phyloP scores from a whole-genome alignment of 768 basidiomycete species.

The Suillus cothurnatus region DNA sequence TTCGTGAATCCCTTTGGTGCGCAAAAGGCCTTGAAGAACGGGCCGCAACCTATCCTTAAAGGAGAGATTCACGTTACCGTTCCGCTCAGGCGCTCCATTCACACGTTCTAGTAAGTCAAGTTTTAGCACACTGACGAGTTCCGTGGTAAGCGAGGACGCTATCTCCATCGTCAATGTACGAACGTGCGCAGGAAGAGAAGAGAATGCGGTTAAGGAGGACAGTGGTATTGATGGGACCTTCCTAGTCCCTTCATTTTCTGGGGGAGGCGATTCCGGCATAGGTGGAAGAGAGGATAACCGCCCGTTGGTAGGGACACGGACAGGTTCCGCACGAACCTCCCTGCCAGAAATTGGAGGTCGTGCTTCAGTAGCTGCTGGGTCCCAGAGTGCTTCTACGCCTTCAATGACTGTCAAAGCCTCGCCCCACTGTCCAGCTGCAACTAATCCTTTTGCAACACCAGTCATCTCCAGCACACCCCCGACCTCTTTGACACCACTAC shows the following conservation, averaged over 20 bases:
- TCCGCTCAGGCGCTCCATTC: conserved; percentile 19
- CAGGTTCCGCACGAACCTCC: conserved; percentile 12
- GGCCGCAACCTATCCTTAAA: conserved; percentile 70
- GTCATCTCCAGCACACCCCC: conserved; percentile 78
- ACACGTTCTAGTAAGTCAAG: conserved; percentile 65
- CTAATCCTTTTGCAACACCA: conserved; percentile 67
- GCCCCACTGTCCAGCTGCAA: conserved; percentile 86
- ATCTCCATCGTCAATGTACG: conserved; percentile 75
- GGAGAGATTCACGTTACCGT: conserved; percentile 39
- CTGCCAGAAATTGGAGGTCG: conserved; percentile 7
- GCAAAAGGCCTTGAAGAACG: conserved; percentile 72
- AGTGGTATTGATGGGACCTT: conserved; percentile 51
- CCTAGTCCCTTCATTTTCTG: conserved; percentile 25
- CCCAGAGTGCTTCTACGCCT: conserved; percentile 63
- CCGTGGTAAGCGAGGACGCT: conserved; percentile 71
- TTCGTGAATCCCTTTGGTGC: conserved; percentile 72
- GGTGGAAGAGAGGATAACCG: conserved; percentile 35
- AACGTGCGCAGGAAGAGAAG: conserved; percentile 74
- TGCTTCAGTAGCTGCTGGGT: conserved; percentile 19
- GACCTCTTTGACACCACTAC: conserved; percentile 64
- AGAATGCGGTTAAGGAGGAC: conserved; percentile 70
- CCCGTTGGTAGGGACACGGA: conserved; percentile 18
- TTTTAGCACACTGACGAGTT: conserved; percentile 72
- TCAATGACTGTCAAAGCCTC: conserved; percentile 80
- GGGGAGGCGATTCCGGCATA: conserved; percentile 35